These are phyloP conservation scores for Niveomyces coronatus DNA, from an alignment of 2,329 filamentous ascomycete species.

Conservation along the genomic window DNA sequence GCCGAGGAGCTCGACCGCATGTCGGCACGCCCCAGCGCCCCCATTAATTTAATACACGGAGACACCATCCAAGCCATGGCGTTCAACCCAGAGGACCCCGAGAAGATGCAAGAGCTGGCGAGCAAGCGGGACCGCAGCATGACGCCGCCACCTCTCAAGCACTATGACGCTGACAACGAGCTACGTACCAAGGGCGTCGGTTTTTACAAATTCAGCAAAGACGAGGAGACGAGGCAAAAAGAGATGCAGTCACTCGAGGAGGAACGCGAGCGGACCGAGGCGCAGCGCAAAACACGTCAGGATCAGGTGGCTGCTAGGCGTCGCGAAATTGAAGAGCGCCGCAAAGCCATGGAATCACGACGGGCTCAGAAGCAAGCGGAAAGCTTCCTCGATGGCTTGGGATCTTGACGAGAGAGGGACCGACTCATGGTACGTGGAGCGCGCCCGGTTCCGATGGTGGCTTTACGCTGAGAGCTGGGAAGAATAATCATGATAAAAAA, in stretches of 20 bases:
- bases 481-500: too few relatives aligned
- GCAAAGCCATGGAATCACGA: conserved; percentile 49
- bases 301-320: conserved; percentile 48
- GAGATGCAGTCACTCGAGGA: conserved; percentile 69
- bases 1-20: conserved; percentile 56
- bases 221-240: conserved; percentile 50
- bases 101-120: conserved; percentile 70
- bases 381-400: conserved; percentile 56
- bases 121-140: conserved; percentile 65
- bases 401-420: too few relatives aligned
- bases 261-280: conserved; percentile 60
- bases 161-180: conserved; percentile 81
- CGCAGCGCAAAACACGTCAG: conserved; percentile 43
- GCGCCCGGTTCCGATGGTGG: background rate
- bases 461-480: too few relatives aligned
- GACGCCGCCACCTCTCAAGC: conserved; percentile 68
- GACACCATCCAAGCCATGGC: conserved; percentile 76
- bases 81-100: conserved; percentile 64
- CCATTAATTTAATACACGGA: conserved; percentile 68
- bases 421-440: background rate
- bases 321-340: conserved; percentile 53
- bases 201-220: conserved; percentile 81
- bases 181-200: conserved; percentile 80
- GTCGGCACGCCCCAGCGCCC: conserved; percentile 56
- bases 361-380: conserved; percentile 60